A percentile compares a stretch with the other conserved stretches of the same genome.
Evolutionary conservation across 495 filamentous ascomycete genomes (phyloP).

Genomic region (Saxispiralis lemnorum): DNA sequence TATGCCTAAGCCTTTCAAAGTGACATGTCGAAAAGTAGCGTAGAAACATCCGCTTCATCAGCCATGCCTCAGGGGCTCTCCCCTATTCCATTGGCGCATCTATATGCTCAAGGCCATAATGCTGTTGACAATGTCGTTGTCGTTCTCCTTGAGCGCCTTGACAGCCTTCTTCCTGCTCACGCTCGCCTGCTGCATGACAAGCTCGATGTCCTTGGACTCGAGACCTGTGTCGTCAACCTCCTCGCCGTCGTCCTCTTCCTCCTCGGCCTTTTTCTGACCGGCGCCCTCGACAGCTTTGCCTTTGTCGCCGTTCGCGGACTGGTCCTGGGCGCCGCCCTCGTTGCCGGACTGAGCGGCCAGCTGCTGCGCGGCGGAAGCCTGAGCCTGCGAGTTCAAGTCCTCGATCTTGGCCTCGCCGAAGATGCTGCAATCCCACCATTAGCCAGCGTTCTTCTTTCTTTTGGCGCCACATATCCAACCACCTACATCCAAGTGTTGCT

Average conservation of each 20-base stretch:
- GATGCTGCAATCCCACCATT: conserved; percentile 41
- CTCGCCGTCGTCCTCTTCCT: conserved; percentile 86
- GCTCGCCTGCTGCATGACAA: conserved; percentile 94
- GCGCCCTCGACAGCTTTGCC: conserved; percentile 53
- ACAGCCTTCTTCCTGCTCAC: conserved; percentile 95
- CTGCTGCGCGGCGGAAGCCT: conserved; percentile 82
- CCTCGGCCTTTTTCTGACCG: conserved; percentile 60
- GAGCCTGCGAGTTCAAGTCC: conserved; percentile 93
- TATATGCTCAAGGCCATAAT: conserved; percentile 99
- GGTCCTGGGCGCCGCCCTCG: conserved; percentile 36
- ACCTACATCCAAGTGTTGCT: conserved; percentile 99
- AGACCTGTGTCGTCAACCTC: conserved; percentile 85
- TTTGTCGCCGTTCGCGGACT: conserved; percentile 32
- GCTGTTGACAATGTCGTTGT: conserved; percentile 99
- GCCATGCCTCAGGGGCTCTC: too few species aligned
- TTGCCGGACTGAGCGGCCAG: conserved; percentile 49
- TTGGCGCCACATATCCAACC: not conserved
- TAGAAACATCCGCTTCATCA: too few species aligned
- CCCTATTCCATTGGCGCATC: conserved; percentile 8
- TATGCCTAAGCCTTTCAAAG: too few species aligned
- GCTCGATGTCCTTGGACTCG: conserved; percentile 96
- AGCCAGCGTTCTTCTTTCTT: too few species aligned
- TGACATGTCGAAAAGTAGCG: too few species aligned
- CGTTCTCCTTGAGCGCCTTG: conserved; percentile 96
- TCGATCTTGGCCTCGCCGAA: conserved; percentile 99